Percentiles rank a stretch among this genome's conserved stretches.
These are phyloP conservation scores for Fusarium sp. DNA, from an alignment of 2,329 filamentous ascomycete genomes.

Conservation along the genomic window DNA sequence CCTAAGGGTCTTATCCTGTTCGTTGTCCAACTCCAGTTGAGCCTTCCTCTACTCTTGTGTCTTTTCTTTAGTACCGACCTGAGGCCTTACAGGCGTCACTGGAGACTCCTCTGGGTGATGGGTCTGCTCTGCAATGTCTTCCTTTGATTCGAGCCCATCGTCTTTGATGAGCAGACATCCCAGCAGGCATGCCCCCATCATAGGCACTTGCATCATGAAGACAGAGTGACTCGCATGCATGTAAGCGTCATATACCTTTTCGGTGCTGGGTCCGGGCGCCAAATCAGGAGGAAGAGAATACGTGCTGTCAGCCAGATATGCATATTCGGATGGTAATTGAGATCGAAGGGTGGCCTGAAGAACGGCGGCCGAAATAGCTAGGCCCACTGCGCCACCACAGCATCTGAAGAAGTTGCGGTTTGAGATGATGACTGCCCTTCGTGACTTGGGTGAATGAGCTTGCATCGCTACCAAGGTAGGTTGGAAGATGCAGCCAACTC, in stretches of 20 bases:
- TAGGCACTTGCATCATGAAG: neutral
- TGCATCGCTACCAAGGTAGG: neutral
- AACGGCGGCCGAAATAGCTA: neutral
- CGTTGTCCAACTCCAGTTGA: too few relatives aligned
- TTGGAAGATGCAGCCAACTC: slow-evolving; percentile 9
- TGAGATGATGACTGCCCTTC: neutral
- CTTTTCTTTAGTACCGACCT: neutral
- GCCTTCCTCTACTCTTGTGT: too few relatives aligned
- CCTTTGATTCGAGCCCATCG: neutral
- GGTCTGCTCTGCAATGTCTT: neutral
- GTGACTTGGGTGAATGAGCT: slow-evolving; percentile 4
- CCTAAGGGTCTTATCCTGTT: too few relatives aligned
- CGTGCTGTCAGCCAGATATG: neutral
- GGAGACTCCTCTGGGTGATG: neutral
- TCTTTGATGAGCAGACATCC: neutral
- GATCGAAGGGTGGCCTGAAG: neutral
- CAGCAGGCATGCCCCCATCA: neutral
- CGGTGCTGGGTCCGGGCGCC: neutral
- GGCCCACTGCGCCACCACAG: neutral
- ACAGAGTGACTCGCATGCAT: neutral
- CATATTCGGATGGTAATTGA: neutral
- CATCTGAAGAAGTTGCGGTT: slow-evolving; percentile 6
- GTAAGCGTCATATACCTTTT: neutral
- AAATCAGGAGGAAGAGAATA: neutral
- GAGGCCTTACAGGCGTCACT: neutral